A percentile compares a stretch with the other conserved stretches of the same genome.
Evolutionary conservation across 345 rosid species (phyloP).

Genomic region (Luvunga scandens): DNA sequence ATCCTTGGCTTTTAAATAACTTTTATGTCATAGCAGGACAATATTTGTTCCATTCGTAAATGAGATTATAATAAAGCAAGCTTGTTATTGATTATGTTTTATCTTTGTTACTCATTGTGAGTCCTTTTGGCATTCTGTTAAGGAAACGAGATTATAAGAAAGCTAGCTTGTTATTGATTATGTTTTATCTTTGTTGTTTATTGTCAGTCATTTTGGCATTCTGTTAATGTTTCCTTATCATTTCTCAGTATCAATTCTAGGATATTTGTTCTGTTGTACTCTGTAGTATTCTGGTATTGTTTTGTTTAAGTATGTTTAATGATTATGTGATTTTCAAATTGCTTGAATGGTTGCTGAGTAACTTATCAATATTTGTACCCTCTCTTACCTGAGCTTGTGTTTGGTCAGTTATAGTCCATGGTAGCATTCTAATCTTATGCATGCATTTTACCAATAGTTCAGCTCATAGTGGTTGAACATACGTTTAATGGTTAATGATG

Average conservation of each 20-base stretch:
- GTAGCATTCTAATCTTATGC: not conserved
- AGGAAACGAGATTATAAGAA: not conserved
- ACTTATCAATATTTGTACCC: not conserved
- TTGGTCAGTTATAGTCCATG: not conserved
- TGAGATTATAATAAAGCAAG: not conserved
- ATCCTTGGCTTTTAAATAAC: not conserved
- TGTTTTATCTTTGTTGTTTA: not conserved
- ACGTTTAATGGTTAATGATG: not conserved
- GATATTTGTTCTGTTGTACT: not conserved
- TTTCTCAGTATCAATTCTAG: not conserved
- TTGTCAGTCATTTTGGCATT: not conserved
- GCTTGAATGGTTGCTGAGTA: not conserved
- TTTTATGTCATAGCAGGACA: not conserved
- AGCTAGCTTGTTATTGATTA: no score
- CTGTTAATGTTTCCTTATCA: not conserved
- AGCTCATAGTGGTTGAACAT: not conserved
- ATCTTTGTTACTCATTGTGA: not conserved
- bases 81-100: not conserved
- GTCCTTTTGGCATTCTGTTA: not conserved
- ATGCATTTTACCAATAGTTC: not conserved
- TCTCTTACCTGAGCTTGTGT: not conserved
- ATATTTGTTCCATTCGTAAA: not conserved
- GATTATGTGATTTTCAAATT: not conserved
- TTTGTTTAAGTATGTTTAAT: not conserved
- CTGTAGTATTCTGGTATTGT: not conserved